These are phyloP conservation scores for Malassezia pachydermatis DNA, from an alignment of 1,284 basidiomycete genomes.

Conservation along the genomic window DNA sequence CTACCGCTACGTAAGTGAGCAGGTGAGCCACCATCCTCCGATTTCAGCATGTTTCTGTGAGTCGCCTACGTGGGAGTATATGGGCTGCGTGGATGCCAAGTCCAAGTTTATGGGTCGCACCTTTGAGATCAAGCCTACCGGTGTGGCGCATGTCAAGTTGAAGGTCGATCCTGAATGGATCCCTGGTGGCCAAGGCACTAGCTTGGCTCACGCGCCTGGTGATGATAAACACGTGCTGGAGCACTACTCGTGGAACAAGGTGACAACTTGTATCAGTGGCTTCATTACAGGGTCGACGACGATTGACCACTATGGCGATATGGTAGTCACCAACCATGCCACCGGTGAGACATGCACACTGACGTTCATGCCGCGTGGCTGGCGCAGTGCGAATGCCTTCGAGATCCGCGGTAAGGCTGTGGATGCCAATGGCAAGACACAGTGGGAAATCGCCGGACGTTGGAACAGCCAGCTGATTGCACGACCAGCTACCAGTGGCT, in stretches of 20 bases:
- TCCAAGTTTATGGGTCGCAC: slow-evolving; percentile 60
- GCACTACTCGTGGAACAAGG: slow-evolving; percentile 87
- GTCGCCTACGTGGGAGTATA: slow-evolving; percentile 81
- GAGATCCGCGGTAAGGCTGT: slow-evolving; percentile 81
- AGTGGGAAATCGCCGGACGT: slow-evolving; percentile 84
- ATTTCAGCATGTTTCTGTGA: slow-evolving; percentile 80
- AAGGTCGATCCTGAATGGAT: slow-evolving; percentile 52
- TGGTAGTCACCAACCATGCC: slow-evolving; percentile 82
- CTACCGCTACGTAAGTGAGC: slow-evolving; percentile 85
- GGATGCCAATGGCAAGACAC: slow-evolving; percentile 59
- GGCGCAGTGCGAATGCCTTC: slow-evolving; percentile 80
- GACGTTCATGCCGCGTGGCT: slow-evolving; percentile 90
- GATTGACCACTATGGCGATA: slow-evolving; percentile 91
- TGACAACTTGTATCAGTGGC: slow-evolving; percentile 56
- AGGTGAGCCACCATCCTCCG: slow-evolving; percentile 91
- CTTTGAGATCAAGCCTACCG: slow-evolving; percentile 91
- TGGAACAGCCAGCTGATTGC: slow-evolving; percentile 94
- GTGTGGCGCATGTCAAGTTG: slow-evolving; percentile 79
- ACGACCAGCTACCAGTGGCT: slow-evolving; percentile 57
- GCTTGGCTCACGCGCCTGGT: slow-evolving; percentile 7
- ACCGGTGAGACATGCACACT: slow-evolving; percentile 80
- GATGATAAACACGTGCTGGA: slow-evolving; percentile 46
- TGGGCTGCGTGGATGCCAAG: slow-evolving; percentile 54
- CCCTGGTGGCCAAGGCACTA: slow-evolving; percentile 17
- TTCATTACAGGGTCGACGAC: slow-evolving; percentile 87